These are phyloP conservation scores for Wickerhamiella slavikovae DNA, from an alignment of 805 yeast genomes.

Conservation along the genomic window DNA sequence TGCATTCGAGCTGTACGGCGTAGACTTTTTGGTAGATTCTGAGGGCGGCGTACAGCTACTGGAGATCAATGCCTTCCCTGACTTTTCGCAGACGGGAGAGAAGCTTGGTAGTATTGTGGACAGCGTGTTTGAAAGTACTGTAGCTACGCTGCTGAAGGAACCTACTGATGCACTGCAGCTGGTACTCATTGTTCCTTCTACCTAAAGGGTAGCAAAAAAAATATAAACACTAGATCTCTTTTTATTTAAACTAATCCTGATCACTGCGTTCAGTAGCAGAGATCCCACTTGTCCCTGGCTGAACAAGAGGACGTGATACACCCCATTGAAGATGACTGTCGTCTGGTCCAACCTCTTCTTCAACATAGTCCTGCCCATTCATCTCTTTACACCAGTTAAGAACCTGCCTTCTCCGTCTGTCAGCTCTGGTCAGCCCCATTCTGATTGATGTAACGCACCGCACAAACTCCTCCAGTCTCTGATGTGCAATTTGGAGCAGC, in stretches of 20 bases:
- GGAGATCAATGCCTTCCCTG: slow-evolving; percentile 89
- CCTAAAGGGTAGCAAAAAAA: too few relatives aligned
- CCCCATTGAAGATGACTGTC: slow-evolving; percentile 1
- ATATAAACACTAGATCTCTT: too few relatives aligned
- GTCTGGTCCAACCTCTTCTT: slow-evolving; percentile 14
- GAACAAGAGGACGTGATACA: neutral
- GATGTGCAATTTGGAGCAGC: slow-evolving; percentile 55
- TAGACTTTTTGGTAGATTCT: slow-evolving; percentile 64
- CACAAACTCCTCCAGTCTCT: slow-evolving; percentile 71
- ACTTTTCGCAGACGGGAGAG: slow-evolving; percentile 86
- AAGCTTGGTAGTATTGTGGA: slow-evolving; percentile 45
- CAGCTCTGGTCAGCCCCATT: slow-evolving; percentile 58
- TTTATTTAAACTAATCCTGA: too few relatives aligned
- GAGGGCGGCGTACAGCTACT: slow-evolving; percentile 33
- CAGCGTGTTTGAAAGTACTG: slow-evolving; percentile 41
- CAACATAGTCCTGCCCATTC: slow-evolving; percentile 38
- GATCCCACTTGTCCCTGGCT: neutral
- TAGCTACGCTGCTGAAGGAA: slow-evolving; percentile 29
- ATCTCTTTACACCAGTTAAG: slow-evolving; percentile 74
- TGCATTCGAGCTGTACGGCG: slow-evolving; percentile 73
- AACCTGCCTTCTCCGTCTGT: slow-evolving; percentile 47
- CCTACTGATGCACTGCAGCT: slow-evolving; percentile 11
- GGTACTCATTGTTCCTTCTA: too few relatives aligned
- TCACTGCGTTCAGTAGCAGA: slow-evolving; percentile 3
- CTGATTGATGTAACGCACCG: slow-evolving; percentile 57